Percentiles rank a stretch among this genome's conserved stretches.
These are phyloP conservation scores for Agrocybe pediades DNA, from an alignment of 768 basidiomycete genomes.

Conservation along the genomic window DNA sequence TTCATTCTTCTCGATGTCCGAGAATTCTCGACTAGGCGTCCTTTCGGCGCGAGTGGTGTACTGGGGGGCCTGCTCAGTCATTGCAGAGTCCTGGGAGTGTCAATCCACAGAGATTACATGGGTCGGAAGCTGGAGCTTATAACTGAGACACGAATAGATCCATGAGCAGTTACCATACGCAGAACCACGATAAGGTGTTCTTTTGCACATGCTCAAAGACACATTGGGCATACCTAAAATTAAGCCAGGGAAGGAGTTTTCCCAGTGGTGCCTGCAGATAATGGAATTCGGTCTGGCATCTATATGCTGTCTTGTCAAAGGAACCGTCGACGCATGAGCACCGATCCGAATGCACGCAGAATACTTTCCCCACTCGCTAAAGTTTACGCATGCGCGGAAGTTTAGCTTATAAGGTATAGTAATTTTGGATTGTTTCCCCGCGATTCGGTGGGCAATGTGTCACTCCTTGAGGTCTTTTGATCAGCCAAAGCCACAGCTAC, in stretches of 20 bases:
- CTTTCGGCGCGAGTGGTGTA: constrained; percentile 23
- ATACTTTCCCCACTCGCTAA: background rate
- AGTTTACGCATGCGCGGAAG: background rate
- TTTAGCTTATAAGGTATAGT: background rate
- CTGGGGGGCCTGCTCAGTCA: constrained; percentile 26
- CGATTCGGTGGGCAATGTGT: background rate
- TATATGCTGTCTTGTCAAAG: background rate
- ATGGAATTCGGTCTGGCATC: background rate
- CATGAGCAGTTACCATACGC: constrained; percentile 12
- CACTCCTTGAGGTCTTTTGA: background rate
- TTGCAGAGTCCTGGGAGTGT: constrained; percentile 17
- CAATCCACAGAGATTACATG: constrained; percentile 8
- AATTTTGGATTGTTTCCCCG: background rate
- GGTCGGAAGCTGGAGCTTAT: constrained; percentile 15
- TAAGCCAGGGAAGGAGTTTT: background rate
- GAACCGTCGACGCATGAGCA: background rate
- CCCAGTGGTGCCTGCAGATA: constrained; percentile 5
- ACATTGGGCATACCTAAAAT: constrained; percentile 7
- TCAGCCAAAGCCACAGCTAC: background rate
- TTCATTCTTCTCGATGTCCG: constrained; percentile 27
- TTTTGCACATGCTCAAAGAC: constrained; percentile 22
- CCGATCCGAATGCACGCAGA: background rate
- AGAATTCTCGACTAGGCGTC: constrained; percentile 11
- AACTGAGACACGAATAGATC: constrained; percentile 12
- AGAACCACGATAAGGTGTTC: constrained; percentile 18